Conservation (phyloP, 148 eudicot genomes). For the Heliosperma pusillum region DNA sequence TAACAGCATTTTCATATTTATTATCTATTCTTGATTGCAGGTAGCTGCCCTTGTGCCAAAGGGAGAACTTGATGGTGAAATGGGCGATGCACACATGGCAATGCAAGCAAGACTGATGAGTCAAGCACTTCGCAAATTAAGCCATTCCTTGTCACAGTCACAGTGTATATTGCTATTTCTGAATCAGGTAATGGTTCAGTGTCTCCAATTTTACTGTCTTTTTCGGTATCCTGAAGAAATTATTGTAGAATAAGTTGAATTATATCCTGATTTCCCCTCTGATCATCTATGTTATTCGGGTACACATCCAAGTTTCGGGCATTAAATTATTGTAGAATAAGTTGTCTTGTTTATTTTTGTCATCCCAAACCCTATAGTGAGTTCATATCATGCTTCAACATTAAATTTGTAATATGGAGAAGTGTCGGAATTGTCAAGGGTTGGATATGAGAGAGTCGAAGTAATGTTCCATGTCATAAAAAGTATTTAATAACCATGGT, state of each 20-base stretch:
- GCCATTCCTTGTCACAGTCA: constrained; percentile 89
- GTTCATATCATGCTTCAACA: no score
- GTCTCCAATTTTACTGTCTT: background rate
- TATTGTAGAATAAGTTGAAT: background rate
- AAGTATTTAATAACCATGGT: background rate
- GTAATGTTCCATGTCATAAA: background rate
- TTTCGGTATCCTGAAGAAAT: background rate
- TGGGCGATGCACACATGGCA: constrained; percentile 99
- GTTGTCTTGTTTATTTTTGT: background rate
- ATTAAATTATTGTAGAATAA: no score
- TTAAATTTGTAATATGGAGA: no score
- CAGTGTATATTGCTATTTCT: constrained; percentile 73
- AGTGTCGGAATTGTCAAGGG: background rate
- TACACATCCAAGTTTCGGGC: background rate
- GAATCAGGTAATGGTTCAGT: constrained; percentile 59
- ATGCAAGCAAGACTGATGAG: constrained; percentile 99
- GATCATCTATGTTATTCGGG: background rate
- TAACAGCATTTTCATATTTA: background rate
- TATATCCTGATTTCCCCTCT: background rate
- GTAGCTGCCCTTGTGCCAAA: constrained; percentile 98
- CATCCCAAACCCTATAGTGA: background rate
- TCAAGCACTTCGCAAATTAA: constrained; percentile 95
- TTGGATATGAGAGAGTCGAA: background rate
- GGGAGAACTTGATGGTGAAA: constrained; percentile 98
- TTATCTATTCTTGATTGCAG: constrained; percentile 30